These are phyloP conservation scores for Thielaviopsis populi DNA, from an alignment of 2,329 filamentous ascomycete species.

Conservation along the genomic window DNA sequence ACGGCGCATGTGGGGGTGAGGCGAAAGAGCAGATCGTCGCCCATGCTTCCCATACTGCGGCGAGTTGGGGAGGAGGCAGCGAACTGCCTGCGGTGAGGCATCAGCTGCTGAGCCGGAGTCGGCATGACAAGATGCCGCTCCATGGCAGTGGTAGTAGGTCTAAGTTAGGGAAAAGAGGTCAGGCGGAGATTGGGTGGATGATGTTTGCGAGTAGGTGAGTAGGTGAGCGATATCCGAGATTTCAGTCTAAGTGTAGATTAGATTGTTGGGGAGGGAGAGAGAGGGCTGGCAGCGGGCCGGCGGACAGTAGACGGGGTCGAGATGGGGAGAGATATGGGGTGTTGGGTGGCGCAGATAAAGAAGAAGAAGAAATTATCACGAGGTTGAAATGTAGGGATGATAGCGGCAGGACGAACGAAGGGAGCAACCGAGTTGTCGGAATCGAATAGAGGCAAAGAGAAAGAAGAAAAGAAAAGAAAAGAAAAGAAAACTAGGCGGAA, in stretches of 20 bases:
- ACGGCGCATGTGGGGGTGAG: slow-evolving; percentile 46
- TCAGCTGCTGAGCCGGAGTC: slow-evolving; percentile 25
- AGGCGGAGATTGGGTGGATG: neutral
- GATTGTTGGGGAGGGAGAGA: neutral
- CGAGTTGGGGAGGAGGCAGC: slow-evolving; percentile 32
- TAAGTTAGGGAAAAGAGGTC: neutral
- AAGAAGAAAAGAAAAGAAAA: neutral
- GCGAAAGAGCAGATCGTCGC: slow-evolving; percentile 46
- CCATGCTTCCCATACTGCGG: slow-evolving; percentile 21
- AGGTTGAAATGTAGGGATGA: neutral
- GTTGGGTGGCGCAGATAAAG: neutral
- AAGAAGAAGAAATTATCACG: neutral
- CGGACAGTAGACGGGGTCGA: neutral
- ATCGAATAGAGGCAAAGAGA: neutral
- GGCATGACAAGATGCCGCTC: slow-evolving; percentile 21
- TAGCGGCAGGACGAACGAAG: neutral
- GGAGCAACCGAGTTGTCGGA: neutral
- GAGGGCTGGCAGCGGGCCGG: neutral
- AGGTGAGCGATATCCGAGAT: neutral
- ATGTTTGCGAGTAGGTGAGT: neutral
- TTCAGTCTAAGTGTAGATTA: neutral
- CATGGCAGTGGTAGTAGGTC: neutral
- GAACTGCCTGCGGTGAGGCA: slow-evolving; percentile 26
- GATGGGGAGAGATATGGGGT: too few relatives aligned
- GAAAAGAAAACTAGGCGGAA: neutral